Percentiles rank a stretch among this genome's conserved stretches.
Conservation (phyloP, 148 eudicot genomes). For the Chenopodium formosanum region DNA sequence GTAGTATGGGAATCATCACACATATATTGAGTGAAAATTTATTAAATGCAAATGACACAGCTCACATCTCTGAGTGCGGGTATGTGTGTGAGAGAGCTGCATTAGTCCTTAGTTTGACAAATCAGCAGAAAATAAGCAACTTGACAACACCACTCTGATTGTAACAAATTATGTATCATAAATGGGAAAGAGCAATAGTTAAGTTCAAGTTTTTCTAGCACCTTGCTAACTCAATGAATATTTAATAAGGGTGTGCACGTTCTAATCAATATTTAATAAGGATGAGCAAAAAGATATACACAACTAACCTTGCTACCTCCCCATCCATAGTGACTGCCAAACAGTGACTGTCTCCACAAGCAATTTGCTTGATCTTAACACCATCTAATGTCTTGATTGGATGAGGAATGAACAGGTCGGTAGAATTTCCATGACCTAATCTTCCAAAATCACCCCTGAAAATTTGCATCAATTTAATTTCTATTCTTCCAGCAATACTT, state of each 20-base stretch:
- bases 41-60: too few species aligned
- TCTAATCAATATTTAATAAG: neutral
- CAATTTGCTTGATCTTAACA: slow-evolving; percentile 78
- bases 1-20: neutral
- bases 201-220: neutral
- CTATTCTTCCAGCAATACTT: neutral
- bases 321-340: slow-evolving; percentile 94
- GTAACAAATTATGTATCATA: neutral
- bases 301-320: slow-evolving; percentile 76
- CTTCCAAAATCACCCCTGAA: slow-evolving; percentile 99
- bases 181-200: neutral
- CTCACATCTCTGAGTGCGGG: too few species aligned
- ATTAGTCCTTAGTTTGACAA: neutral
- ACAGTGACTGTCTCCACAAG: slow-evolving; percentile 98
- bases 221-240: neutral
- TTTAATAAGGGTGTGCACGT: neutral
- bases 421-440: slow-evolving; percentile 96
- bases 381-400: slow-evolving; percentile 80
- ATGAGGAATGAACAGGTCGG: slow-evolving; percentile 85
- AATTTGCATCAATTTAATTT: slow-evolving; percentile 9
- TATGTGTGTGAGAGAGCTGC: neutral
- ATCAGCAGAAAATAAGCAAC: neutral
- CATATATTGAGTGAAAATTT: neutral
- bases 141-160: neutral
- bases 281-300: slow-evolving; percentile 1